Percentiles rank a stretch among this genome's conserved stretches.
Conservation (phyloP, 345 rosid genomes). For the Cochlearia excelsa region DNA sequence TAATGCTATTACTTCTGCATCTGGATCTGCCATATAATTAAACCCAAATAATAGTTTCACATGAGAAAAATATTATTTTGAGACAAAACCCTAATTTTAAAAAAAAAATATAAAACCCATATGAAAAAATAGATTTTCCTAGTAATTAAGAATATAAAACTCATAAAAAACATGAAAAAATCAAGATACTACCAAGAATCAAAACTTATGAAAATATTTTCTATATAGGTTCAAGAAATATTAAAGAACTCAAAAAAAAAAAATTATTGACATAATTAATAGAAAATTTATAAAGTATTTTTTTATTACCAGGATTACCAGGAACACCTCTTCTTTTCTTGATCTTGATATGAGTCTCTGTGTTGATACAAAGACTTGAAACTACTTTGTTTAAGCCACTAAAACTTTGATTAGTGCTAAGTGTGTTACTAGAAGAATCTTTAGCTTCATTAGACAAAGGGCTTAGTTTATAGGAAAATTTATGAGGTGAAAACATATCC, state of each 20-base stretch:
- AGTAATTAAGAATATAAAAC: not conserved
- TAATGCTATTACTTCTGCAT: conserved; percentile 86
- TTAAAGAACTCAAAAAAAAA: too few relatives aligned
- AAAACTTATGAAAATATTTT: not conserved
- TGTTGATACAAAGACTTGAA: conserved; percentile 30
- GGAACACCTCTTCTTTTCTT: conserved; percentile 91
- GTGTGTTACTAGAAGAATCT: conserved; percentile 56
- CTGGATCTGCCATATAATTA: conserved; percentile 91
- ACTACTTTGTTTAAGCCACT: not conserved
- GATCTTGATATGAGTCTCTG: conserved; percentile 42
- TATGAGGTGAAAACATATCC: conserved; percentile 52
- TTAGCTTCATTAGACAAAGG: conserved; percentile 69
- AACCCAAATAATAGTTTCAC: conserved; percentile 22
- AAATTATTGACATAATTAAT: too few relatives aligned
- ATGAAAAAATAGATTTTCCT: conserved; percentile 9
- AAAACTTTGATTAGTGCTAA: conserved; percentile 41
- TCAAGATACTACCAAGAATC: not conserved
- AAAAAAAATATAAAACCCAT: not conserved
- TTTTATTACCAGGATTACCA: conserved; percentile 73
- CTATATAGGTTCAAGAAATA: too few relatives aligned
- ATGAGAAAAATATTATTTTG: conserved; percentile 8
- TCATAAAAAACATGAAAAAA: not conserved
- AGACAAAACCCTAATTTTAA: not conserved
- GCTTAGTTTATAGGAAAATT: conserved; percentile 55
- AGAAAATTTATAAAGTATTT: too few relatives aligned